These are phyloP conservation scores for Podosphaera aphanis DNA, from an alignment of 2,329 filamentous ascomycete genomes.

Conservation along the genomic window DNA sequence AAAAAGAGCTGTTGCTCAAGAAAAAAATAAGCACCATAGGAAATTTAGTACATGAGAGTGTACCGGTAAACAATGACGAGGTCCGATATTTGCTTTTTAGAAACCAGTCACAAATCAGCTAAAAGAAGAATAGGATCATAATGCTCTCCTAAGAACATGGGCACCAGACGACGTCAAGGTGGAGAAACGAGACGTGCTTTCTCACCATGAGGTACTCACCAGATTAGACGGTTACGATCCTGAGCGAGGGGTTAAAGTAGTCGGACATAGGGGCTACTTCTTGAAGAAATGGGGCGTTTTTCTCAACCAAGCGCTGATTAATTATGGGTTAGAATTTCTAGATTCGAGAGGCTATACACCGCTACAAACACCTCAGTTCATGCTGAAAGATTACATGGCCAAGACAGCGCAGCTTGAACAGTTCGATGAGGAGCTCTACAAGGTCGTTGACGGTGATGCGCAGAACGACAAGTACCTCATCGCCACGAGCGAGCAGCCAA, in stretches of 20 bases:
- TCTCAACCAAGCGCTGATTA: slow-evolving; percentile 78
- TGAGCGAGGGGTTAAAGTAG: slow-evolving; percentile 78
- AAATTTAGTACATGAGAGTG: slow-evolving; percentile 76
- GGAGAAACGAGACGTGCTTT: slow-evolving; percentile 57
- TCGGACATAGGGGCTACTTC: slow-evolving; percentile 87
- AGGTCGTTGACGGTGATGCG: slow-evolving; percentile 71
- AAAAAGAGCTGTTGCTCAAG: slow-evolving; percentile 53
- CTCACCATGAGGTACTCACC: slow-evolving; percentile 82
- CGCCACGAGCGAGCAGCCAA: slow-evolving; percentile 80
- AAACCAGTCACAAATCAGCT: background rate
- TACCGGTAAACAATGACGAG: slow-evolving; percentile 65
- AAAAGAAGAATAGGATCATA: slow-evolving; percentile 38
- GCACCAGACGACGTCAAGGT: slow-evolving; percentile 49
- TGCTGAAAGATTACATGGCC: slow-evolving; percentile 87
- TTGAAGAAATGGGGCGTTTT: slow-evolving; percentile 74
- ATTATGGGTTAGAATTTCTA: slow-evolving; percentile 84
- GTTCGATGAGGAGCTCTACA: slow-evolving; percentile 96
- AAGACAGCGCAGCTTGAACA: slow-evolving; percentile 94
- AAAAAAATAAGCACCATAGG: slow-evolving; percentile 66
- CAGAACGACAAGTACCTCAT: slow-evolving; percentile 63
- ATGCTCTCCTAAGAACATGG: slow-evolving; percentile 56
- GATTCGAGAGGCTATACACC: slow-evolving; percentile 58
- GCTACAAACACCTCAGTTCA: slow-evolving; percentile 76
- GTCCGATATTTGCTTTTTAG: slow-evolving; percentile 18
- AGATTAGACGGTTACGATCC: slow-evolving; percentile 80